phyloP scores from a whole-genome alignment of 805 yeast species.

The Saturnispora zaruensis region DNA sequence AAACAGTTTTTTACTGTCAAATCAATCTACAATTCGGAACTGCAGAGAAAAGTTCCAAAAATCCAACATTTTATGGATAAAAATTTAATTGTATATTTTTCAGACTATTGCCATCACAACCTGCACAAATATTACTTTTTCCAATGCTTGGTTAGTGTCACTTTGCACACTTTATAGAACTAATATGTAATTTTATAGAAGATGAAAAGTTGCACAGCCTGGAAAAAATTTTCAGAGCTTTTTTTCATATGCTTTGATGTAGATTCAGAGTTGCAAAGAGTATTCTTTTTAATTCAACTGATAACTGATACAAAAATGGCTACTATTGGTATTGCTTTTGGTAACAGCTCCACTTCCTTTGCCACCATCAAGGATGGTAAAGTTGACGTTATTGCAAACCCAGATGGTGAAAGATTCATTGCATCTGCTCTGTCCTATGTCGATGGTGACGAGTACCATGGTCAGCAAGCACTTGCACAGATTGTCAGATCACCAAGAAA shows the following conservation, averaged over 20 bases:
- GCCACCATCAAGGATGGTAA: constrained; percentile 88
- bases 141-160: not conserved
- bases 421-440: constrained; percentile 89
- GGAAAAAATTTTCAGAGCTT: not conserved
- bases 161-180: not conserved
- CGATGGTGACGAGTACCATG: constrained; percentile 94
- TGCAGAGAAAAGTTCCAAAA: too few species aligned
- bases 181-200: not conserved
- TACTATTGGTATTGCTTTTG: constrained; percentile 91
- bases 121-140: not conserved
- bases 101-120: too few species aligned
- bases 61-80: not conserved
- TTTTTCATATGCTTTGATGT: not conserved
- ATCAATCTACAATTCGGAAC: too few species aligned
- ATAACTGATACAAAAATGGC: constrained; percentile 27
- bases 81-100: too few species aligned
- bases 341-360: constrained; percentile 91
- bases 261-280: not conserved
- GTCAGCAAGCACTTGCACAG: constrained; percentile 91
- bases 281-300: not conserved
- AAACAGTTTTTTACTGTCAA: too few species aligned
- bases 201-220: not conserved
- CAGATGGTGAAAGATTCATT: constrained; percentile 96
- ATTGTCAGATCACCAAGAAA: constrained; percentile 80
- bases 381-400: constrained; percentile 96